Percentiles rank a stretch among this genome's conserved stretches.
phyloP scores from a whole-genome alignment of 2,329 filamentous ascomycete species.

The Coniochaeta ligniaria region DNA sequence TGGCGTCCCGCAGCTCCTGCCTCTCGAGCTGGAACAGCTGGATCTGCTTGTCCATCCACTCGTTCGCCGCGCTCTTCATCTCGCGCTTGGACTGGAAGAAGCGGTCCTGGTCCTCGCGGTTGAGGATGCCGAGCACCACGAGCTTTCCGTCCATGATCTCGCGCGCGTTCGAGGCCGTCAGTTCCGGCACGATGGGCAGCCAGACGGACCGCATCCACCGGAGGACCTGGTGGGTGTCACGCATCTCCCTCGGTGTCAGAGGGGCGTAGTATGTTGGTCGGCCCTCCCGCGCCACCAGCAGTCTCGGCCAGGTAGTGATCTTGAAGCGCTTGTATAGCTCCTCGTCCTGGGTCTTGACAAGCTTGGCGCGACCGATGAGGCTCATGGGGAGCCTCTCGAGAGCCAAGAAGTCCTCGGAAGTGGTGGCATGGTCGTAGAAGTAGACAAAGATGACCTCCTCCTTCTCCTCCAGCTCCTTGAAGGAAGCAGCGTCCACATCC shows the following conservation, averaged over 20 bases:
- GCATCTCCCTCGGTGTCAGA: constrained; percentile 84
- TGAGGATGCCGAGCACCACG: constrained; percentile 87
- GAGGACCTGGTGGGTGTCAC: constrained; percentile 72
- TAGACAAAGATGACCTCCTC: constrained; percentile 96
- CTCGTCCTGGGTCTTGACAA: constrained; percentile 84
- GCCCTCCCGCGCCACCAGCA: constrained; percentile 83
- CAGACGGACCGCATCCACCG: constrained; percentile 95
- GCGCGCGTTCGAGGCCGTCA: constrained; percentile 82
- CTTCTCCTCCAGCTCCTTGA: constrained; percentile 80
- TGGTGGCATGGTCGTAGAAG: constrained; percentile 95
- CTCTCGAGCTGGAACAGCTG: constrained; percentile 87
- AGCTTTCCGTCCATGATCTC: constrained; percentile 94
- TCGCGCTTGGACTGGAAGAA: constrained; percentile 76
- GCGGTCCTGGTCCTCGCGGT: constrained; percentile 69
- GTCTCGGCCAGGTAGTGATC: constrained; percentile 92
- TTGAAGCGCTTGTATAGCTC: constrained; percentile 77
- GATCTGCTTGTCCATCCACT: constrained; percentile 97
- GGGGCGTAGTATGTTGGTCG: constrained; percentile 86
- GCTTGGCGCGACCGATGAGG: constrained; percentile 82
- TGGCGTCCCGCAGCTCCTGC: constrained; percentile 87
- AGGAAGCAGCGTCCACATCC: constrained; percentile 69
- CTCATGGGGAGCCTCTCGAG: constrained; percentile 80
- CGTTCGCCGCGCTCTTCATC: constrained; percentile 89
- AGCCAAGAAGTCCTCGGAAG: constrained; percentile 82
- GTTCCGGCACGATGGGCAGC: constrained; percentile 90